Evolutionary conservation across 2,329 filamentous ascomycete species (phyloP).

Genomic region (Sclerotinia glacialis): DNA sequence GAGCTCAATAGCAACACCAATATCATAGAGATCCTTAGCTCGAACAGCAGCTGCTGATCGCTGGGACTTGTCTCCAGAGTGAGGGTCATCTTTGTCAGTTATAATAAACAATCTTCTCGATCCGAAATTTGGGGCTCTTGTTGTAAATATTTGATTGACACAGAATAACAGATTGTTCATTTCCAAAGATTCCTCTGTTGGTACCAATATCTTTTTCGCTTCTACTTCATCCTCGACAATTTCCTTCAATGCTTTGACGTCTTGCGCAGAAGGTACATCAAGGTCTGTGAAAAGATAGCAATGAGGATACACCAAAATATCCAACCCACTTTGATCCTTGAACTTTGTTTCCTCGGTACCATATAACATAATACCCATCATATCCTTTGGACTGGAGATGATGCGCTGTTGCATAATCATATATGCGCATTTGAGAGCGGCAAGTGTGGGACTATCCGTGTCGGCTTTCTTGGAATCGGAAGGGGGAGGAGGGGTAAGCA

Average conservation of each 20-base stretch:
- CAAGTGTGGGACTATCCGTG: slow-evolving; percentile 72
- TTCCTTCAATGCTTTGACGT: slow-evolving; percentile 75
- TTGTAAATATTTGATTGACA: slow-evolving; percentile 94
- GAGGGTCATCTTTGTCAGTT: slow-evolving; percentile 89
- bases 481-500: slow-evolving; percentile 67
- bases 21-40: slow-evolving; percentile 91
- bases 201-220: slow-evolving; percentile 63
- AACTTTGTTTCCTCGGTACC: slow-evolving; percentile 84
- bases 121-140: slow-evolving; percentile 88
- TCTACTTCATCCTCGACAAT: slow-evolving; percentile 78
- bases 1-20: slow-evolving; percentile 86
- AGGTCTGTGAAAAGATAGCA: slow-evolving; percentile 90
- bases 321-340: slow-evolving; percentile 55
- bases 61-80: slow-evolving; percentile 66
- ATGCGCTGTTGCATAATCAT: slow-evolving; percentile 97
- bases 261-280: slow-evolving; percentile 79
- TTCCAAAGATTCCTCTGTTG: slow-evolving; percentile 65
- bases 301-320: slow-evolving; percentile 71
- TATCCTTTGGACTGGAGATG: slow-evolving; percentile 92
- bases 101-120: slow-evolving; percentile 93
- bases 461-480: slow-evolving; percentile 72
- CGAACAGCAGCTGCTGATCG: slow-evolving; percentile 77
- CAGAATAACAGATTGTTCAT: slow-evolving; percentile 93
- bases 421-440: slow-evolving; percentile 90
- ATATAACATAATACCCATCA: slow-evolving; percentile 94